Evolutionary conservation across 73 alveolate species (phyloP), one percentile per base, ranked within the genome.

Genomic region (Breviolum minutum): DNA sequence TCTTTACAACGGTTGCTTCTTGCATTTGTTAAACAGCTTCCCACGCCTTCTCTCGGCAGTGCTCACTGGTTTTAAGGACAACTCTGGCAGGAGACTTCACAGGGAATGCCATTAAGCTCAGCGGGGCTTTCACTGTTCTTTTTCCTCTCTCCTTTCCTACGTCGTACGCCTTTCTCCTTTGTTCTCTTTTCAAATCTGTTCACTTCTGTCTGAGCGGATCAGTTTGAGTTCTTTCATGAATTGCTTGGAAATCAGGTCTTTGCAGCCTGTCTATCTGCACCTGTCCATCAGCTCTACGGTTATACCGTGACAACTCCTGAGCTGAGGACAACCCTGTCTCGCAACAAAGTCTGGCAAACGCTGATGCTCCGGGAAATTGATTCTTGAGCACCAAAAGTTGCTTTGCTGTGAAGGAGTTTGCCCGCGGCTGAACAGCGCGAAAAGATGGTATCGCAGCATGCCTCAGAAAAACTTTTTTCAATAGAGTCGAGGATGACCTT

Each of bases 61-160:
- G 22, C 29, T 12, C 71, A 7, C n/a, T 22, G 11, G 8, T 8
- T 11, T 77, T 13, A 14, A 90, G 97, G 97, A 91, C 97, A 9
- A 91, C 97, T 9, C 68, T 91, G 20, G 97, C 89, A 3, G 97
- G 97, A 48, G 97, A 91, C 30, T 91, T 91, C 30, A 83, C 97
- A 6, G 97, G 97, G 27, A 91, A 91, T n/a, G 97, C 89, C 63
- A 7, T 62, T 64, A 12, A 13, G 74, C 96, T 70, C 17, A 40
- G 69, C 27, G 7, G 69, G 66, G 26, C 1, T 40, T 29, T 40
- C 27, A 32, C 12, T 81, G 10, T 87, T 64, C 11, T 1, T 26
- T 14, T 29, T 8, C 54, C 9, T 20, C 54, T 3, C 54, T 40
- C 54, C 54, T 40, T 40, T 40, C 54, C 54, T n/a, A 40, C 3